Evolutionary conservation across 257 asterid species (phyloP).

Genomic region (Ilex asprella): DNA sequence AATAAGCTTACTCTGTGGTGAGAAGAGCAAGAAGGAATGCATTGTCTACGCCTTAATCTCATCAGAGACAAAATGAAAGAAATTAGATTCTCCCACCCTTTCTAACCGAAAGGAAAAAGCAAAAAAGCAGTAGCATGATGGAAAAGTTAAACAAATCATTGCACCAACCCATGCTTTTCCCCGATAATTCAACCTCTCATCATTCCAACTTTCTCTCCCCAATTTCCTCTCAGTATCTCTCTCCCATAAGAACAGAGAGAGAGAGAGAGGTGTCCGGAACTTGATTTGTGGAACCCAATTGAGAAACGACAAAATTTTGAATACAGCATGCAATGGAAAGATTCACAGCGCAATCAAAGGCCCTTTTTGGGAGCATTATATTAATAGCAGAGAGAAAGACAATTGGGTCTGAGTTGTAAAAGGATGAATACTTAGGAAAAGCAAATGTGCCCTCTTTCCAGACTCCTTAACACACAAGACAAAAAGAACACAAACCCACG

Average conservation of each 20-base stretch:
- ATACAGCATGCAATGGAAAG: slow-evolving; percentile 29
- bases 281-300: slow-evolving; percentile 9
- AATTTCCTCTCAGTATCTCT: slow-evolving; percentile 8
- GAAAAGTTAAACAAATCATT: slow-evolving; percentile 42
- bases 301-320: slow-evolving; percentile 10
- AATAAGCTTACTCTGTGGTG: slow-evolving; percentile 48
- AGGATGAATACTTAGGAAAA: slow-evolving; percentile 2
- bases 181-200: slow-evolving; percentile 56
- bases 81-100: slow-evolving; percentile 24
- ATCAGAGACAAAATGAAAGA: slow-evolving; percentile 34
- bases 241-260: not conserved
- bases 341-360: slow-evolving; percentile 77
- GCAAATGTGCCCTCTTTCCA: slow-evolving; percentile 18
- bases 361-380: slow-evolving; percentile 30
- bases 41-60: slow-evolving; percentile 68
- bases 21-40: slow-evolving; percentile 74
- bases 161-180: slow-evolving; percentile 56
- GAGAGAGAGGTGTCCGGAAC: slow-evolving; percentile 5
- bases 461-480: slow-evolving; percentile 28
- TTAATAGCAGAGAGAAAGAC: slow-evolving; percentile 21
- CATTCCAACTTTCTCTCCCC: slow-evolving; percentile 22
- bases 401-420: not conserved
- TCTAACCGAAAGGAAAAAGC: slow-evolving; percentile 22
- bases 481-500: slow-evolving; percentile 11
- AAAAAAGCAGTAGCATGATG: slow-evolving; percentile 19